Evolutionary conservation across 2,329 filamentous ascomycete genomes (phyloP).

Genomic region (Paraphaeosphaeria minitans): DNA sequence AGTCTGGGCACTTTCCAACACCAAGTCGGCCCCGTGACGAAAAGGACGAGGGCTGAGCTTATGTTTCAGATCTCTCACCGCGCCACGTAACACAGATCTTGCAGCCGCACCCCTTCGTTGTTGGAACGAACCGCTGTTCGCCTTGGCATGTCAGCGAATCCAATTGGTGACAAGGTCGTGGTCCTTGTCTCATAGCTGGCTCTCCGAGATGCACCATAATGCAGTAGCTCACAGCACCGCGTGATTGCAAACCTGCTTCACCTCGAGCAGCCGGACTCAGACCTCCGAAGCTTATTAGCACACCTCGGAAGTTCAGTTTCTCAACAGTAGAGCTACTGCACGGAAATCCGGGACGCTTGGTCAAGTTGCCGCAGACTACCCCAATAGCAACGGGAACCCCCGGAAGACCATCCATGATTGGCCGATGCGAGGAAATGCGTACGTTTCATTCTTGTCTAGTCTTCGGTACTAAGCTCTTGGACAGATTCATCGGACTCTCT

Average conservation of each 20-base stretch:
- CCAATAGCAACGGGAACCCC: neutral
- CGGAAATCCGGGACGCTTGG: neutral
- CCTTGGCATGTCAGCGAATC: neutral
- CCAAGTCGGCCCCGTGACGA: neutral
- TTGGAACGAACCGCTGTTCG: conserved; percentile 2
- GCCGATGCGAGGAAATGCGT: neutral
- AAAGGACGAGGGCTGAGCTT: neutral
- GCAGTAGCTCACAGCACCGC: neutral
- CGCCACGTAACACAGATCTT: conserved; percentile 1
- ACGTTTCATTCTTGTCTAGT: neutral
- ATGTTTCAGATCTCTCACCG: conserved; percentile 3
- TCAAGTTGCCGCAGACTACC: neutral
- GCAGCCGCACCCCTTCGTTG: neutral
- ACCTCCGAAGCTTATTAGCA: conserved; percentile 1
- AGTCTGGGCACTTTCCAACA: neutral
- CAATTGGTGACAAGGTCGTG: neutral
- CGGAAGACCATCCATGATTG: neutral
- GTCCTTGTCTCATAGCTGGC: neutral
- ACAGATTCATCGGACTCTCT: neutral
- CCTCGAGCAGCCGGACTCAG: neutral
- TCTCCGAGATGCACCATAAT: neutral
- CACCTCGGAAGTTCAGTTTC: neutral
- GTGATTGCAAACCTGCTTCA: neutral
- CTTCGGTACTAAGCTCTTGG: neutral
- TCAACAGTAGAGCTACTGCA: conserved; percentile 3